phyloP scores from a whole-genome alignment of 164 flowering plant genomes.

The Chimonanthus salicifolius region DNA sequence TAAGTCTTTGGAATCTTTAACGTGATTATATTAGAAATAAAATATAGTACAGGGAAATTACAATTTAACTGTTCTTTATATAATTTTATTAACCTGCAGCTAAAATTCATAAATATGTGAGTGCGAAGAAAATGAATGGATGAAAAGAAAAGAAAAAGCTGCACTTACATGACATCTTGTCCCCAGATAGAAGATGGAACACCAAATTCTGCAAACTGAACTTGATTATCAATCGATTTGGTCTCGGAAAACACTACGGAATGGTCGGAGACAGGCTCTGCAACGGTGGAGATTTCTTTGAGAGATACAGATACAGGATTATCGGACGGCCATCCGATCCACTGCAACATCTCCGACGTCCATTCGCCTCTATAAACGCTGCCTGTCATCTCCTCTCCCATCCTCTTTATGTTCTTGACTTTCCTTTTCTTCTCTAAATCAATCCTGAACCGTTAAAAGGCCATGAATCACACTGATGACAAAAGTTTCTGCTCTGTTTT shows the following conservation, averaged over 20 bases:
- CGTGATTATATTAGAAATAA: too few species aligned
- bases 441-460: background rate
- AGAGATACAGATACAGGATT: background rate
- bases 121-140: background rate
- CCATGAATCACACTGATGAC: background rate
- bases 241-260: background rate
- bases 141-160: background rate
- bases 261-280: background rate
- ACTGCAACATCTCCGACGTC: constrained; percentile 4
- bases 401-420: background rate
- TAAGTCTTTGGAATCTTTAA: too few species aligned
- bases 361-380: constrained; percentile 5
- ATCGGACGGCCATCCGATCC: constrained; percentile 9
- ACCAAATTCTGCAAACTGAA: constrained; percentile 1
- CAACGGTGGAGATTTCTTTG: background rate
- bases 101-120: background rate
- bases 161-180: constrained; percentile 4
- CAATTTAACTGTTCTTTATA: too few species aligned
- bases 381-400: constrained; percentile 3
- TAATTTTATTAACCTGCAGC: too few species aligned
- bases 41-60: too few species aligned
- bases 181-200: constrained; percentile 2
- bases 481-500: background rate
- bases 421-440: background rate
- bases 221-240: constrained; percentile 1